Conservation (phyloP, 129 eudicot species). For the Escallonia herrerae region DNA sequence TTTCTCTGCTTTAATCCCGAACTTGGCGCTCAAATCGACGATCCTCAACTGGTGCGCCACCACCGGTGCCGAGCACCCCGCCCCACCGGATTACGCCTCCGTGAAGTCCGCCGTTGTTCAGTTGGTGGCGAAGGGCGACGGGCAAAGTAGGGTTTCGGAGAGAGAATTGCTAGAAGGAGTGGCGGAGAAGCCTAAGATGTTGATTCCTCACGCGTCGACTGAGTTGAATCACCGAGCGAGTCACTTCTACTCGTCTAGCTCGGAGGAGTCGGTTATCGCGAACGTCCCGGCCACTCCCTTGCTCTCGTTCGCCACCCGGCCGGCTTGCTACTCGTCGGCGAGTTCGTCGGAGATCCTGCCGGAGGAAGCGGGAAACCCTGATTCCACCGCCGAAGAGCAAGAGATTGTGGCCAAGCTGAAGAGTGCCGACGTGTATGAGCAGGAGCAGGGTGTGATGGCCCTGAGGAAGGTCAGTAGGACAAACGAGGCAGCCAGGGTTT, state of each 20-base stretch:
- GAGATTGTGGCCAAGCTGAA: constrained; percentile 31
- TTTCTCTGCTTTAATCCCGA: constrained; percentile 52
- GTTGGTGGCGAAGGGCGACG: constrained; percentile 14
- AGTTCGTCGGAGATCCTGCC: constrained; percentile 43
- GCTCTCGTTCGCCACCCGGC: constrained; percentile 64
- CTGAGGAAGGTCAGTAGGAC: constrained; percentile 58
- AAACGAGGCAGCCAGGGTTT: constrained; percentile 51
- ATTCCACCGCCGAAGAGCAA: constrained; percentile 36
- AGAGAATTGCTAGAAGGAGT: constrained; percentile 51
- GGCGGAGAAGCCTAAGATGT: constrained; percentile 41
- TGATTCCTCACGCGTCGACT: constrained; percentile 51
- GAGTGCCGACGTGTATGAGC: constrained; percentile 61
- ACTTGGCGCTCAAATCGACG: constrained; percentile 56
- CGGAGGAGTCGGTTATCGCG: constrained; percentile 84
- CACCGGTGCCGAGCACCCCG: constrained; percentile 27
- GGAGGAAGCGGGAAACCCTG: constrained; percentile 23
- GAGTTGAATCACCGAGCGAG: constrained; percentile 47
- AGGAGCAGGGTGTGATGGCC: constrained; percentile 52
- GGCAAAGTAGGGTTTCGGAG: constrained; percentile 46
- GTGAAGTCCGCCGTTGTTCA: constrained; percentile 23
- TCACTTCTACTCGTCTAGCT: constrained; percentile 52
- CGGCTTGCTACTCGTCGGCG: constrained; percentile 67
- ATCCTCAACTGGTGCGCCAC: constrained; percentile 65
- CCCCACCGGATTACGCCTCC: constrained; percentile 32
- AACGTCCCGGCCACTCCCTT: constrained; percentile 53